These are phyloP conservation scores for Symmetrospora coprosmae DNA, from an alignment of 768 basidiomycete species.

Conservation along the genomic window DNA sequence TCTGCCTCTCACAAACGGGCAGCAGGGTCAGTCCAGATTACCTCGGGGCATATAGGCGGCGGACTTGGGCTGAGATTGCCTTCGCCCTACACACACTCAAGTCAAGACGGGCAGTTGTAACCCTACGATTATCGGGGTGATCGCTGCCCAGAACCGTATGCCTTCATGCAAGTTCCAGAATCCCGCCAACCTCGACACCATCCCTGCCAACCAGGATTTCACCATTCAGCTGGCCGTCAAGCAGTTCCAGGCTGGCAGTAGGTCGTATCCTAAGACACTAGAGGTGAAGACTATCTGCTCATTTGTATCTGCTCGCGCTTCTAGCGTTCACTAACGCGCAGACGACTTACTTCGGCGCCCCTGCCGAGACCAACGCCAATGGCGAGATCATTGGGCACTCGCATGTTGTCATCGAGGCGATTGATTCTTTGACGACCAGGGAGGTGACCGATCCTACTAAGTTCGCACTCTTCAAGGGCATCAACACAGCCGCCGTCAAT, in stretches of 20 bases:
- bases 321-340: slow-evolving; percentile 47
- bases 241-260: slow-evolving; percentile 20
- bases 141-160: slow-evolving; percentile 43
- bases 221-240: slow-evolving; percentile 44
- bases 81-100: slow-evolving; percentile 23
- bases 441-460: slow-evolving; percentile 43
- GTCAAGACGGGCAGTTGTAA: slow-evolving; percentile 49
- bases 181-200: slow-evolving; percentile 42
- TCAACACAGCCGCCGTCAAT: slow-evolving; percentile 37
- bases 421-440: slow-evolving; percentile 43
- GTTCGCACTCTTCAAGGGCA: slow-evolving; percentile 49
- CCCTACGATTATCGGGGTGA: slow-evolving; percentile 47
- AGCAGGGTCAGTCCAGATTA: slow-evolving; percentile 34
- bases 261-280: slow-evolving; percentile 24
- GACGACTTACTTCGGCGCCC: slow-evolving; percentile 38
- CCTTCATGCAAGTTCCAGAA: slow-evolving; percentile 44
- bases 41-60: no score
- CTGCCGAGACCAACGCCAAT: slow-evolving; percentile 44
- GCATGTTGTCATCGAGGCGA: slow-evolving; percentile 43
- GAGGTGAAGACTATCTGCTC: slow-evolving; percentile 32
- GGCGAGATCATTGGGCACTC: slow-evolving; percentile 45
- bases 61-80: no score
- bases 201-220: slow-evolving; percentile 44
- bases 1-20: slow-evolving; percentile 47
- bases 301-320: background rate